Conservation (phyloP, 768 basidiomycete genomes). For the Cytidiella melzeri region DNA sequence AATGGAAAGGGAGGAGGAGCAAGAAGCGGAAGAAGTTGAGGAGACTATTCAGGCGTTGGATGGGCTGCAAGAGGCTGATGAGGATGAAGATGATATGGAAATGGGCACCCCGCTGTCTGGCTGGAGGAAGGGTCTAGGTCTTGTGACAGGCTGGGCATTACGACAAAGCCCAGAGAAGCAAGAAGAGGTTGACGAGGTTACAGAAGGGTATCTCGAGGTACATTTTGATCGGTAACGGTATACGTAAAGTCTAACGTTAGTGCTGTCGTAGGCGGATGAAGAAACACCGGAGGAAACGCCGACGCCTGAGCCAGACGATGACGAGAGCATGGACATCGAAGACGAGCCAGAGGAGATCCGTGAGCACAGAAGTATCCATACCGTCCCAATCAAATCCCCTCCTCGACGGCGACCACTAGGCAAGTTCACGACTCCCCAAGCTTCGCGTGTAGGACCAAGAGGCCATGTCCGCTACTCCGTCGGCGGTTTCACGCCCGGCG, state of each 20-base stretch:
- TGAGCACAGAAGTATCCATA: too few species aligned
- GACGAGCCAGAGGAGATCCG: conserved; percentile 3
- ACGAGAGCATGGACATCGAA: conserved; percentile 7
- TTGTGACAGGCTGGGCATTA: conserved; percentile 24
- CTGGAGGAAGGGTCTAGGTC: conserved; percentile 30
- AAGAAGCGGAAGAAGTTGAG: conserved; percentile 50
- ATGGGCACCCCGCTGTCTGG: conserved; percentile 19
- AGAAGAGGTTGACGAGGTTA: conserved; percentile 15
- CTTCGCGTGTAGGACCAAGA: conserved; percentile 13
- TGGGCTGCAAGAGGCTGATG: conserved; percentile 11
- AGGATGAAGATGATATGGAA: conserved; percentile 21
- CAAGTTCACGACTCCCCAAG: conserved; percentile 57
- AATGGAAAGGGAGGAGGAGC: conserved; percentile 44
- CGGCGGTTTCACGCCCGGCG: conserved; percentile 27
- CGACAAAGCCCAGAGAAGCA: conserved; percentile 26
- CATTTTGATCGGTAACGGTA: too few species aligned
- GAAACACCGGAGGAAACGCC: conserved; percentile 12
- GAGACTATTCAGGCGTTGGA: conserved; percentile 11
- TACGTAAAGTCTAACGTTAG: not conserved
- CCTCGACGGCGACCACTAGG: conserved; percentile 15
- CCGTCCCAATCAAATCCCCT: not conserved
- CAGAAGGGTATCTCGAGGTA: too few species aligned
- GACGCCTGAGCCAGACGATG: conserved; percentile 11
- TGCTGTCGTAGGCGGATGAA: conserved; percentile 16
- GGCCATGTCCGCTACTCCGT: conserved; percentile 31